phyloP scores from a whole-genome alignment of 192 early-diverging fungal genomes.

The Linnemannia zychae region DNA sequence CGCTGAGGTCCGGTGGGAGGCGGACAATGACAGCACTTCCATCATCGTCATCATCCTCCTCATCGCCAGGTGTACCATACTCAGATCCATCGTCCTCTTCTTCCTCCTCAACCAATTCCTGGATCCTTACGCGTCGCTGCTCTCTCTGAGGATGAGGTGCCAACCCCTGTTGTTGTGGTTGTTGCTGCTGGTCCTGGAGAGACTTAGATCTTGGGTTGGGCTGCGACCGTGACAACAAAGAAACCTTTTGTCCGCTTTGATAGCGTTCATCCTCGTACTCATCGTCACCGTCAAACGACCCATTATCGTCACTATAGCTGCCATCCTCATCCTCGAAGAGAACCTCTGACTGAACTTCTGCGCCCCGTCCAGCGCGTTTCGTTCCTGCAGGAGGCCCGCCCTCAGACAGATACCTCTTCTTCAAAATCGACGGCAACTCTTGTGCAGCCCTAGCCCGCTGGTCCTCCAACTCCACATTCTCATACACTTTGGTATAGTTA shows the following conservation, averaged over 20 bases:
- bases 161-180: neutral
- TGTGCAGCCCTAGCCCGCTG: conserved; percentile 15
- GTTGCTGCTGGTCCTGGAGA: neutral
- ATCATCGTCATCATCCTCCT: conserved; percentile 31
- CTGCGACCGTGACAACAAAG: conserved; percentile 38
- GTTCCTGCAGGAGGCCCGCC: neutral
- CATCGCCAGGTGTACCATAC: neutral
- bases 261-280: conserved; percentile 16
- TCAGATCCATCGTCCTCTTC: neutral
- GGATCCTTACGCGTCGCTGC: conserved; percentile 28
- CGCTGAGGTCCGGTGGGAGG: conserved; percentile 1
- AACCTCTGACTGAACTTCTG: conserved; percentile 22
- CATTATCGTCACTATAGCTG: conserved; percentile 9
- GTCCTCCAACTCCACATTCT: conserved; percentile 37
- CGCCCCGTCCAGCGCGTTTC: neutral
- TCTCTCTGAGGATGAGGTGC: neutral
- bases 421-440: conserved; percentile 46
- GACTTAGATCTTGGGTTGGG: conserved; percentile 13
- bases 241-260: conserved; percentile 14
- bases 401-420: conserved; percentile 34
- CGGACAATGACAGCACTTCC: conserved; percentile 28
- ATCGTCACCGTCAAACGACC: conserved; percentile 24
- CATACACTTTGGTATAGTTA: conserved; percentile 41
- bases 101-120: conserved; percentile 5
- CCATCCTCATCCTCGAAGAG: conserved; percentile 40